These are phyloP conservation scores for Xylariaceae sp. DNA, from an alignment of 2,329 filamentous ascomycete genomes.

Conservation along the genomic window DNA sequence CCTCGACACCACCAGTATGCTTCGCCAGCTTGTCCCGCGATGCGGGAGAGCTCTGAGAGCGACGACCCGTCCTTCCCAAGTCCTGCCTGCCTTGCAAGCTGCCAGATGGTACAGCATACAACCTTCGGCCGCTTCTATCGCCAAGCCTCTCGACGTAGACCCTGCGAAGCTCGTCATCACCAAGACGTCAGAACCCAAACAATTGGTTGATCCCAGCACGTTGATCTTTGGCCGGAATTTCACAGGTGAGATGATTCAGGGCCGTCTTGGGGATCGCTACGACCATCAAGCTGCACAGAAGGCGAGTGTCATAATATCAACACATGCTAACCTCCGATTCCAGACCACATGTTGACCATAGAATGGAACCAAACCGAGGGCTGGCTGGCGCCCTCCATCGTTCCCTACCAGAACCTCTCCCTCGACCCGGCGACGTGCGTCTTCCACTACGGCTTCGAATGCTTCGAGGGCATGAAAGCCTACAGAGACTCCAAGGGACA, in stretches of 20 bases:
- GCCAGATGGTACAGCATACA: conserved; percentile 49
- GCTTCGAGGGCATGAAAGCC: conserved; percentile 99
- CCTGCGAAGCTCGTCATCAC: conserved; percentile 69
- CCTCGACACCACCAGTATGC: conserved; percentile 31
- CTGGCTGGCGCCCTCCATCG: conserved; percentile 79
- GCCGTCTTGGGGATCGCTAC: not conserved
- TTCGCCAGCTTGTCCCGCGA: conserved; percentile 40
- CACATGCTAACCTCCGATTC: not conserved
- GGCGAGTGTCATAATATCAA: not conserved
- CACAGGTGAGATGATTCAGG: conserved; percentile 78
- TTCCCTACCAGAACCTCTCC: conserved; percentile 93
- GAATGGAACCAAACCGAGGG: conserved; percentile 86
- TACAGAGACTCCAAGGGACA: conserved; percentile 81
- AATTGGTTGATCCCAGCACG: conserved; percentile 67
- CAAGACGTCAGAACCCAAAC: conserved; percentile 70
- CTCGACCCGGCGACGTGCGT: conserved; percentile 95
- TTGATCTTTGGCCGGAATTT: conserved; percentile 88
- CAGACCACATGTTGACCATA: conserved; percentile 94
- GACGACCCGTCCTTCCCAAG: conserved; percentile 25
- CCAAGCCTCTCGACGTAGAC: conserved; percentile 65
- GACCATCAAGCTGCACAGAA: not conserved
- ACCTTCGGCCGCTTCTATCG: conserved; percentile 42
- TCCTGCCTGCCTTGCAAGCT: conserved; percentile 30
- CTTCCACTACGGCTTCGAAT: conserved; percentile 97
- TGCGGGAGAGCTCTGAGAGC: conserved; percentile 34